These are phyloP conservation scores for Solanum hybrid DNA, from an alignment of 305 asterid genomes.

Conservation along the genomic window DNA sequence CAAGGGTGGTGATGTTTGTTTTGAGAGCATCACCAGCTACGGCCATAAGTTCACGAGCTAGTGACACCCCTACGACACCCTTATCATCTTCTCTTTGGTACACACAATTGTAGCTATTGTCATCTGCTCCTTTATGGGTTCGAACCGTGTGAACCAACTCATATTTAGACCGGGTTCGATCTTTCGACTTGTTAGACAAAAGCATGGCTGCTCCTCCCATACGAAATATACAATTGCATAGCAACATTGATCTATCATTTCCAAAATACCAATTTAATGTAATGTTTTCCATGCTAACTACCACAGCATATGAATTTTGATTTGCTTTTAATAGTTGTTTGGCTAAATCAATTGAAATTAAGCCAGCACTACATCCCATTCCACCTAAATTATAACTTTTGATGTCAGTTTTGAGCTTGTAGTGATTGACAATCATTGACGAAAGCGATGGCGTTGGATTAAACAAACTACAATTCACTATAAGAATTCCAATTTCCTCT, in stretches of 20 bases:
- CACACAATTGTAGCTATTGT: slow-evolving; percentile 53
- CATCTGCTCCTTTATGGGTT: slow-evolving; percentile 63
- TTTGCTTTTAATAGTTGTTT: slow-evolving; percentile 46
- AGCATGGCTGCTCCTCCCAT: slow-evolving; percentile 71
- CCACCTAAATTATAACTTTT: slow-evolving; percentile 63
- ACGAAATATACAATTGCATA: slow-evolving; percentile 65
- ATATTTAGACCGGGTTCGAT: slow-evolving; percentile 46
- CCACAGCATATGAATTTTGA: slow-evolving; percentile 42
- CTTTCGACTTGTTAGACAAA: slow-evolving; percentile 38
- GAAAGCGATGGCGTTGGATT: slow-evolving; percentile 72
- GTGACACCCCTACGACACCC: slow-evolving; percentile 40
- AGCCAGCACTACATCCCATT: slow-evolving; percentile 78
- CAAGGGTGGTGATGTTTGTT: slow-evolving; percentile 60
- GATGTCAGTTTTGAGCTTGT: slow-evolving; percentile 49
- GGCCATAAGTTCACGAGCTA: slow-evolving; percentile 54
- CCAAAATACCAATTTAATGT: slow-evolving; percentile 72
- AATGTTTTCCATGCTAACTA: slow-evolving; percentile 62
- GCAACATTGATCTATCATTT: slow-evolving; percentile 62
- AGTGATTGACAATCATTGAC: slow-evolving; percentile 66
- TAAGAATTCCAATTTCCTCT: slow-evolving; percentile 46
- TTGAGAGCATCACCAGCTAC: slow-evolving; percentile 65
- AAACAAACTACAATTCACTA: slow-evolving; percentile 67
- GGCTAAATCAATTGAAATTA: slow-evolving; percentile 58
- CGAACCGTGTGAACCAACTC: slow-evolving; percentile 51
- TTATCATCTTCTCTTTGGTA: slow-evolving; percentile 55